Evolutionary conservation across 2,329 filamentous ascomycete genomes (phyloP).

Genomic region (Talaromyces verruculosus): DNA sequence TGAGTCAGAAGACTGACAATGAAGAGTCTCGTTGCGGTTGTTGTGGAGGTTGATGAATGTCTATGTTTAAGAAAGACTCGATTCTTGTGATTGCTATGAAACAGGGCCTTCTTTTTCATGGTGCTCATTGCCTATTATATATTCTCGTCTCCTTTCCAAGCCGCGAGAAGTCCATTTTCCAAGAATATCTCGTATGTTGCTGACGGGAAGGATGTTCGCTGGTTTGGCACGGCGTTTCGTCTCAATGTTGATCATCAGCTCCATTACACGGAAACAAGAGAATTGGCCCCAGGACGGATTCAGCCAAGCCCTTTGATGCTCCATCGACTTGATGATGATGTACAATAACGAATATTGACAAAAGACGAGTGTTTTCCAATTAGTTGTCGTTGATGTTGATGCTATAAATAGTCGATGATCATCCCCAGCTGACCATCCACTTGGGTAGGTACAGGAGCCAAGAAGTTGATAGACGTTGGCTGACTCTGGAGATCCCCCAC

Average conservation of each 20-base stretch:
- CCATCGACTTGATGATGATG: neutral
- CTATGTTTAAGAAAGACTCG: neutral
- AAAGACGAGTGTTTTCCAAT: neutral
- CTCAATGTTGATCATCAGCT: neutral
- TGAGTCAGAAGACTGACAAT: neutral
- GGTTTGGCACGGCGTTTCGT: slow-evolving; percentile 2
- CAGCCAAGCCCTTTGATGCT: neutral
- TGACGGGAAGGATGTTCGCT: neutral
- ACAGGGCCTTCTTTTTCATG: neutral
- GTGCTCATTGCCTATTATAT: neutral
- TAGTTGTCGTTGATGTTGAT: neutral
- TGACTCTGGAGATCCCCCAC: neutral
- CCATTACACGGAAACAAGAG: neutral
- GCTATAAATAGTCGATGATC: slow-evolving; percentile 1
- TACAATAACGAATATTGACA: neutral
- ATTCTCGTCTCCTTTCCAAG: neutral
- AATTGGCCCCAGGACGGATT: neutral
- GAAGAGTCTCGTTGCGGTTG: neutral
- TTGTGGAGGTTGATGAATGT: neutral
- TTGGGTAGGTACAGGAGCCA: neutral
- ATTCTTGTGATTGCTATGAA: slow-evolving; percentile 5
- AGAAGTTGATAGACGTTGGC: neutral
- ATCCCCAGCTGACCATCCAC: neutral
- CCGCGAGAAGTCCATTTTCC: neutral
- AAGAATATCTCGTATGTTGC: neutral